Conservation (phyloP, 1,284 basidiomycete species). For the Sporisorium reilianum region DNA sequence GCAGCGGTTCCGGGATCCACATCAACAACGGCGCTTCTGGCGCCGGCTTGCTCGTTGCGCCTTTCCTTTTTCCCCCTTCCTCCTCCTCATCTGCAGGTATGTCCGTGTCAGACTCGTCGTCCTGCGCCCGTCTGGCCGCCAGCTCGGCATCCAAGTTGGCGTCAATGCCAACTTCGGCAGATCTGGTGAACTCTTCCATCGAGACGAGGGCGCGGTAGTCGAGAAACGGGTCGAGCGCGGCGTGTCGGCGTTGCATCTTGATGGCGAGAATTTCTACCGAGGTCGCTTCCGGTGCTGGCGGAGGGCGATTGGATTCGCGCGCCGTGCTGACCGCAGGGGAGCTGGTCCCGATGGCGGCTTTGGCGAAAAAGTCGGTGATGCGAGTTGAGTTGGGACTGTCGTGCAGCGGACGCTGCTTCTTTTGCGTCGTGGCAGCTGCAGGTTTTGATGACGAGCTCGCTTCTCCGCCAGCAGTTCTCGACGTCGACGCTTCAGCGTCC, state of each 20-base stretch:
- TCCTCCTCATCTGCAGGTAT: neutral
- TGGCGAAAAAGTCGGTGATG: conserved; percentile 49
- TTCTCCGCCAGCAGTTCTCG: neutral
- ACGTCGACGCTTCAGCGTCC: neutral
- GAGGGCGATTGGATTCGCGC: neutral
- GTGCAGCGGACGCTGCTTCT: conserved; percentile 21
- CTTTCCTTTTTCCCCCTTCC: neutral
- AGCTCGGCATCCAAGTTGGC: conserved; percentile 18
- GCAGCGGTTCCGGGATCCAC: conserved; percentile 43
- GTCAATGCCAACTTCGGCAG: conserved; percentile 22
- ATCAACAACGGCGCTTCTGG: conserved; percentile 29
- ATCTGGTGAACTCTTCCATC: conserved; percentile 9
- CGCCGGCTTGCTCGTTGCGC: neutral
- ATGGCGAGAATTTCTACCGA: conserved; percentile 27
- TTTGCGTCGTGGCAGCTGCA: neutral
- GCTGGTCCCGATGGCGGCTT: neutral
- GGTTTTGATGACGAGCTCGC: neutral
- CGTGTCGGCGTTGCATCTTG: conserved; percentile 32
- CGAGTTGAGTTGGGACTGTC: conserved; percentile 34
- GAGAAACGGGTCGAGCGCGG: conserved; percentile 30
- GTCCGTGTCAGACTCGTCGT: conserved; percentile 13
- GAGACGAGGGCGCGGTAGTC: conserved; percentile 34
- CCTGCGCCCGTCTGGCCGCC: neutral
- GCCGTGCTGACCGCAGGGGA: neutral
- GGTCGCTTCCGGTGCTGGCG: neutral